phyloP scores from a whole-genome alignment of 2,329 filamentous ascomycete species.

The Apiospora kogelbergensis region DNA sequence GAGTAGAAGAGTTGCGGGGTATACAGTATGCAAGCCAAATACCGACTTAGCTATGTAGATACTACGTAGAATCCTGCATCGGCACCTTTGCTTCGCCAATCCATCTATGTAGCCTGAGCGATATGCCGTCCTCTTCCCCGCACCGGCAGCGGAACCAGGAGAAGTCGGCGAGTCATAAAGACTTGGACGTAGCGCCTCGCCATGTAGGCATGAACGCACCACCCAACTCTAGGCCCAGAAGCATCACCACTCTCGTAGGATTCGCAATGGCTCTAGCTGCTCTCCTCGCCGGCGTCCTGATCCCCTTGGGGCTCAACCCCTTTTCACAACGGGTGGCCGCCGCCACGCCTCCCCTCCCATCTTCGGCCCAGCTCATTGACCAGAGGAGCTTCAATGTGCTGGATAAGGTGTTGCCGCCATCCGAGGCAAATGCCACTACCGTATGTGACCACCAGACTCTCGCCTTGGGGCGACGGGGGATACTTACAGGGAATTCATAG shows the following conservation, averaged over 20 bases:
- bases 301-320: conserved; percentile 8
- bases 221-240: not conserved
- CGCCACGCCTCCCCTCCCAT: conserved; percentile 21
- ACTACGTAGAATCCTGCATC: not conserved
- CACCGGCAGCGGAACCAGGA: not conserved
- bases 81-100: not conserved
- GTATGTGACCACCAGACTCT: conserved; percentile 24
- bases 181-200: not conserved
- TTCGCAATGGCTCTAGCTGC: conserved; percentile 14
- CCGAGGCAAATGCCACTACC: conserved; percentile 35
- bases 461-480: conserved; percentile 12
- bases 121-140: not conserved
- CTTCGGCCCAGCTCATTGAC: conserved; percentile 42
- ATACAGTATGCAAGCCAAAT: not conserved
- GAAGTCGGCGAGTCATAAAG: not conserved
- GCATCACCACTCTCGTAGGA: not conserved
- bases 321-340: conserved; percentile 5
- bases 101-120: not conserved
- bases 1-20: not conserved
- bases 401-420: conserved; percentile 36
- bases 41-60: not conserved
- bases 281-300: conserved; percentile 12
- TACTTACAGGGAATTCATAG: conserved; percentile 19
- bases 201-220: not conserved
- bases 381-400: conserved; percentile 45